Conservation (phyloP, 177 flowering plant species). For the Vitis hybrid region DNA sequence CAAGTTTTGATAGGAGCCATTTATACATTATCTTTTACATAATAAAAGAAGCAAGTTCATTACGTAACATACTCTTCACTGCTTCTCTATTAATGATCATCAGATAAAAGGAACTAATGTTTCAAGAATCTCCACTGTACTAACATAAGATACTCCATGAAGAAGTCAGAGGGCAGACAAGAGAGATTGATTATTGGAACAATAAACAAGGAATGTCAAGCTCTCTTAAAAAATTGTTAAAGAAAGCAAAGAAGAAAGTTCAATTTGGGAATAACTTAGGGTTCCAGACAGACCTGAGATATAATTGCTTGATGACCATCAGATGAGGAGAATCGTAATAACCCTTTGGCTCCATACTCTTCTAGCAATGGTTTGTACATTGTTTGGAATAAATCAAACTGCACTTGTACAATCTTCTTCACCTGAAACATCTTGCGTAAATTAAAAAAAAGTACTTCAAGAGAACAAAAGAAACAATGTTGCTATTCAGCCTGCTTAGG, state of each 20-base stretch:
- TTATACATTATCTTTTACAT: too few species aligned
- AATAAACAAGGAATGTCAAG: not conserved
- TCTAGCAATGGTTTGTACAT: slow-evolving; percentile 65
- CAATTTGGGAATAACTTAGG: not conserved
- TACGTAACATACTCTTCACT: too few species aligned
- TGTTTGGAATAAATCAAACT: slow-evolving; percentile 50
- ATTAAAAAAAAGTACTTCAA: not conserved
- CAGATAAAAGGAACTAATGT: not conserved
- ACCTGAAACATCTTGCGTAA: slow-evolving; percentile 38
- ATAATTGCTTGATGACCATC: slow-evolving; percentile 27
- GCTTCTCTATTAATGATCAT: not conserved
- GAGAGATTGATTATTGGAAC: not conserved
- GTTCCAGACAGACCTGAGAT: slow-evolving; percentile 43
- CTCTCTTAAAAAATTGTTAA: not conserved
- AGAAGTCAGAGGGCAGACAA: too few species aligned
- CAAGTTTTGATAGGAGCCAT: too few species aligned
- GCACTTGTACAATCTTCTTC: slow-evolving; percentile 70
- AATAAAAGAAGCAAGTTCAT: too few species aligned
- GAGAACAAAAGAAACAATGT: not conserved
- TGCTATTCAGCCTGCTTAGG: not conserved
- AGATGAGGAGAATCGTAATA: slow-evolving; percentile 43
- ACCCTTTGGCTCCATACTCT: slow-evolving; percentile 49
- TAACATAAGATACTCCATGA: not conserved
- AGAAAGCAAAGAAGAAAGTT: not conserved
- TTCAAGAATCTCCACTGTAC: not conserved